Conservation (phyloP, 345 rosid genomes). For the Corchorus olitorius region DNA sequence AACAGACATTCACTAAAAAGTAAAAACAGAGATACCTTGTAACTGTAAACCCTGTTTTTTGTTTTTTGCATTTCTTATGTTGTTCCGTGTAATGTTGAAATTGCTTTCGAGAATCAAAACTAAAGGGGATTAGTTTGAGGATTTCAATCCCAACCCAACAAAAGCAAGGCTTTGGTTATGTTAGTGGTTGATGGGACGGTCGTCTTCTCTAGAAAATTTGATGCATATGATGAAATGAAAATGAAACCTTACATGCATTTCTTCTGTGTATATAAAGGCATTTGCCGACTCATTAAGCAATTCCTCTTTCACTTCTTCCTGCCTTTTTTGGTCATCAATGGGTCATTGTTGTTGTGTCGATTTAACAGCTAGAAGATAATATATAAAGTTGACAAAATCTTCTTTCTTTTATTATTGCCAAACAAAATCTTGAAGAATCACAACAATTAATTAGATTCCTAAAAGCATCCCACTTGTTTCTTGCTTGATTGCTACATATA, state of each 20-base stretch:
- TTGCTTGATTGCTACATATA: background rate
- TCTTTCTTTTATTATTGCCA: background rate
- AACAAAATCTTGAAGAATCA: conserved; percentile 1
- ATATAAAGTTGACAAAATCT: background rate
- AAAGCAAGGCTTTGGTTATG: background rate
- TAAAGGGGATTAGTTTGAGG: background rate
- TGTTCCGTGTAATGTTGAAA: background rate
- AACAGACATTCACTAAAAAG: too few relatives aligned
- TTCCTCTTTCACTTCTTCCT: background rate
- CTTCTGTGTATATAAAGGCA: background rate
- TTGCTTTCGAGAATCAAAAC: background rate
- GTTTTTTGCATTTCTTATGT: background rate
- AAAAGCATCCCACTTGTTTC: background rate
- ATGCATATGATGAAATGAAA: too few relatives aligned
- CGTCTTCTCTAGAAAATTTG: background rate
- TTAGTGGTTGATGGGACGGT: conserved; percentile 2
- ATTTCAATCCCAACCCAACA: background rate
- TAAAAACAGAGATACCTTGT: too few relatives aligned
- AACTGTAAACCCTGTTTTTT: background rate
- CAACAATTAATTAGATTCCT: background rate
- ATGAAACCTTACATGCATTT: background rate
- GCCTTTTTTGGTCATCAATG: background rate
- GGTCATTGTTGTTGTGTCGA: background rate
- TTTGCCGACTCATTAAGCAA: conserved; percentile 13
- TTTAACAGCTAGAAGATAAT: background rate